Evolutionary conservation across 2,329 filamentous ascomycete species (phyloP), one percentile per base, ranked within the genome.

Genomic region (Aspergillus ibericus): DNA sequence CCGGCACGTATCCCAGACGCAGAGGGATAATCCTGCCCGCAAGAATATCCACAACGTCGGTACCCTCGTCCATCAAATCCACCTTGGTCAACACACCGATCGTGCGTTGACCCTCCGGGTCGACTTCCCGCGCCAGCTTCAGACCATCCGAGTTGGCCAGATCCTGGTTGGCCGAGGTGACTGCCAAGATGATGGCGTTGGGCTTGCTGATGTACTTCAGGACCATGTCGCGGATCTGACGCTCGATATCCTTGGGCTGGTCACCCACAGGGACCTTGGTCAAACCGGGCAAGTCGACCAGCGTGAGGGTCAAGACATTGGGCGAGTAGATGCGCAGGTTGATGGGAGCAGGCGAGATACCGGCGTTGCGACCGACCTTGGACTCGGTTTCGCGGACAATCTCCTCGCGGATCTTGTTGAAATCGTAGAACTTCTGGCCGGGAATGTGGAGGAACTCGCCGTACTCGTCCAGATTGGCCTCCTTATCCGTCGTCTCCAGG

Each of bases 21-120:
- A 99, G 82, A 38, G 95, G 95, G 75, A 99, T 99, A 75, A 99
- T 96, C 70, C 95, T 90, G 60, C 96, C 96, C 65, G 95, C 96
- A 71, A 99, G 83, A 81, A 99, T 99, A 78, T 99, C 95, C 66
- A 99, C 93, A 42, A 98, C 95, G 72, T 99, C 95, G 54, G 95
- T 99, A 56, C 95, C 95, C 25, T 96, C 92, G 76, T 99, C 95
- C 95, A 99, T 99, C 73, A 99, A 80, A 80, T 99, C 95, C 61
- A 99, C 93, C 84, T 99, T 99, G 68, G 93, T 98, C 69, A 99
- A 84, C 62, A 99, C 95, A 85, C 95, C 95, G 66, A 99, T 99
- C 51, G 95, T 99, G 75, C 95, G 87, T 80, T 98, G 93, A 72
- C 95, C 95, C 75, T 99, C 93, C 3, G 93, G 93, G 70, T 99